Evolutionary conservation across 75 land plant species (phyloP).

Genomic region (Azolla pinnata): DNA sequence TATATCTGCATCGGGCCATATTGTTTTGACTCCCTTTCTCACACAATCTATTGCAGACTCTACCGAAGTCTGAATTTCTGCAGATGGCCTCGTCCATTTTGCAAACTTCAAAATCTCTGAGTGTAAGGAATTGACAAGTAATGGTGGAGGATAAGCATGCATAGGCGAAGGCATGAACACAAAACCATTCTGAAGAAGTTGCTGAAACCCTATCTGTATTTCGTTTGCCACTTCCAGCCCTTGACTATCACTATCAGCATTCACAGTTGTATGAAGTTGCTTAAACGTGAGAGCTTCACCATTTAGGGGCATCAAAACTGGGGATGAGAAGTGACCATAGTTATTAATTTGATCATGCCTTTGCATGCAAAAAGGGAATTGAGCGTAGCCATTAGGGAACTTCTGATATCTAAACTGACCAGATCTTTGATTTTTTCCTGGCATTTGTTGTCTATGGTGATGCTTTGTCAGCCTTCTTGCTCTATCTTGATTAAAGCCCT

Average conservation of each 20-base stretch:
- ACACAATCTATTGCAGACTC: constrained; percentile 39
- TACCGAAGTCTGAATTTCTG: constrained; percentile 21
- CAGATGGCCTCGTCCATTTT: constrained; percentile 23
- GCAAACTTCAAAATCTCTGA: constrained; percentile 34
- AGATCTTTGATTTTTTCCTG: background rate
- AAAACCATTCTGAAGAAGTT: constrained; percentile 12
- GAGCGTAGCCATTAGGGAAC: no score
- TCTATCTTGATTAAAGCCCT: background rate
- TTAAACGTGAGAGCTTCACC: background rate
- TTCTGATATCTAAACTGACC: no score
- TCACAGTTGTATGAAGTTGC: background rate
- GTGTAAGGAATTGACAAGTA: constrained; percentile 25
- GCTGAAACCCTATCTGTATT: background rate
- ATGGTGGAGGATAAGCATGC: constrained; percentile 15
- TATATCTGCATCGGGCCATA: constrained; percentile 36
- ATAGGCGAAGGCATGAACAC: constrained; percentile 7
- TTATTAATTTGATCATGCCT: background rate
- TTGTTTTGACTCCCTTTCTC: constrained; percentile 21
- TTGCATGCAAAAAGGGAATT: background rate
- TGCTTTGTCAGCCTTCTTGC: background rate
- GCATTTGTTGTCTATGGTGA: background rate
- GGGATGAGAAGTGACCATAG: background rate
- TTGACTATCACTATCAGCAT: background rate
- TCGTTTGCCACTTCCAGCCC: constrained; percentile 4
- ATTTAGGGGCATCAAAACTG: background rate